A percentile compares a stretch with the other conserved stretches of the same genome.
These are phyloP conservation scores for Spongospora subterranea DNA, from an alignment of 208 protist species.

Conservation along the genomic window DNA sequence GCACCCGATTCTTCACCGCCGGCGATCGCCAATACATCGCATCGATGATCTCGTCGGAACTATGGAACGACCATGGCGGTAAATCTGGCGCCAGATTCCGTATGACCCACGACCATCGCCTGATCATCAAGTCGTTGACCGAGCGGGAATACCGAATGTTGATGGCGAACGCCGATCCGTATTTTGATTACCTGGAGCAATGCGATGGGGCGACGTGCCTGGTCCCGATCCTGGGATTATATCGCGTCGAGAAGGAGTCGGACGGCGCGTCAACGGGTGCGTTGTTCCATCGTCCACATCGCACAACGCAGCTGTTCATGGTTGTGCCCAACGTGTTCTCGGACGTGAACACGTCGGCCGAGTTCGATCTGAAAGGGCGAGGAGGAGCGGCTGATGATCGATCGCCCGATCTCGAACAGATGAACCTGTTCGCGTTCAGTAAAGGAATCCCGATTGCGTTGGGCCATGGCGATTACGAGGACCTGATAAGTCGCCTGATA, in stretches of 20 bases:
- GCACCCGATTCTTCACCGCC: background rate
- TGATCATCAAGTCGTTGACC: background rate
- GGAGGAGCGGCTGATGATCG: background rate
- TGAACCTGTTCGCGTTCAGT: background rate
- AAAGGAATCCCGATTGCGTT: conserved; percentile 23
- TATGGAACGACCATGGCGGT: background rate
- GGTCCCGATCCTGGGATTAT: conserved; percentile 29
- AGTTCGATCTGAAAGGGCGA: conserved; percentile 28
- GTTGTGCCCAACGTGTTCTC: background rate
- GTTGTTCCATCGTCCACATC: background rate
- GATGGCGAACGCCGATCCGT: conserved; percentile 13
- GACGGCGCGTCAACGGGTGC: background rate
- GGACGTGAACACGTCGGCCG: background rate
- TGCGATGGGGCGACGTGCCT: background rate
- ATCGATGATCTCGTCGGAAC: background rate
- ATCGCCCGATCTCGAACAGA: background rate
- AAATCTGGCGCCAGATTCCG: background rate
- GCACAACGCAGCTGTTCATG: background rate
- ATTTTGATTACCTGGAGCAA: background rate
- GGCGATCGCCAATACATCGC: background rate
- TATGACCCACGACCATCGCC: background rate
- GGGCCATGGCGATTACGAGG: background rate
- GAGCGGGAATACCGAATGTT: conserved; percentile 18
- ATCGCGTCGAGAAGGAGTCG: background rate
- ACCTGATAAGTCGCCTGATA: background rate